Evolutionary conservation across 257 asterid species (phyloP).

Genomic region (Ophiorrhiza pumila): DNA sequence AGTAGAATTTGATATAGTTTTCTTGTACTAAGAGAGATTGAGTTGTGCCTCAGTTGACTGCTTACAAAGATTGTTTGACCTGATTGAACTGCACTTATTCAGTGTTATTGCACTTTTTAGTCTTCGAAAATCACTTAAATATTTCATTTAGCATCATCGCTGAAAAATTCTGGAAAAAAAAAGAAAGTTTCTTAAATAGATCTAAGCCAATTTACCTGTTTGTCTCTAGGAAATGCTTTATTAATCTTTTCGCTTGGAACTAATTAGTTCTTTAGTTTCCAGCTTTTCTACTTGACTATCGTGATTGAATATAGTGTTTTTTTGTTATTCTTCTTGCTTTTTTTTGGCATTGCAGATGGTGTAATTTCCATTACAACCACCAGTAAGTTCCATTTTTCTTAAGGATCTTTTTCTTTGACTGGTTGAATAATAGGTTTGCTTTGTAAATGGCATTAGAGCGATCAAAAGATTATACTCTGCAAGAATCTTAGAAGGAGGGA

Average conservation of each 20-base stretch:
- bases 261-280: neutral
- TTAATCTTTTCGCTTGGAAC: neutral
- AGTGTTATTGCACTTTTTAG: neutral
- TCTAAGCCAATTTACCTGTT: neutral
- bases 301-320: neutral
- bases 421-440: neutral
- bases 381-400: conserved; percentile 43
- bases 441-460: neutral
- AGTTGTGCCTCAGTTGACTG: too few species aligned
- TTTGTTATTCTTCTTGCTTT: neutral
- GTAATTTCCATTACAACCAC: conserved; percentile 62
- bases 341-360: conserved; percentile 60
- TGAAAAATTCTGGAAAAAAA: neutral
- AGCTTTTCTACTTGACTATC: neutral
- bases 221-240: neutral
- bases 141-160: neutral
- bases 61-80: neutral
- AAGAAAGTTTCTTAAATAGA: neutral
- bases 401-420: neutral
- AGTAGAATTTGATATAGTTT: neutral
- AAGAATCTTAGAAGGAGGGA: neutral
- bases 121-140: neutral
- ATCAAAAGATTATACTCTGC: neutral
- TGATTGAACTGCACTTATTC: neutral
- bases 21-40: neutral